Evolutionary conservation across 2,329 filamentous ascomycete species (phyloP).

Genomic region (Pestalotiopsis sp.): DNA sequence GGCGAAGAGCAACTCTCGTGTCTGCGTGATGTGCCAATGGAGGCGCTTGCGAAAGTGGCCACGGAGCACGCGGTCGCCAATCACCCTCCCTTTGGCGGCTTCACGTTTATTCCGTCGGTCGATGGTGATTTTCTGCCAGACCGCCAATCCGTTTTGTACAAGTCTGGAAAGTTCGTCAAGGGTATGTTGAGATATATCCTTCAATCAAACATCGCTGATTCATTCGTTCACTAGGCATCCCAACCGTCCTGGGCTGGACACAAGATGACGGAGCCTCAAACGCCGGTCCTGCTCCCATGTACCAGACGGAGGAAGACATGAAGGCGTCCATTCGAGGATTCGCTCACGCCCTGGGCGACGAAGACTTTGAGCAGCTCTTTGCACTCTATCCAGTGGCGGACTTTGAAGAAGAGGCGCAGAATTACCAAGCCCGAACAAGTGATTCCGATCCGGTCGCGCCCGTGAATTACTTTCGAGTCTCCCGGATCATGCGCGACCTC

Average conservation of each 20-base stretch:
- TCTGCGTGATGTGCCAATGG: neutral
- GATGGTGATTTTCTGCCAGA: constrained; percentile 31
- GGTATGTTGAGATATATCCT: constrained; percentile 2
- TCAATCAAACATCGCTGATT: neutral
- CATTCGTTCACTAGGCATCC: neutral
- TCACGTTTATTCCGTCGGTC: constrained; percentile 30
- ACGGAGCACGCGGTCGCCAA: neutral
- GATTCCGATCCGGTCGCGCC: constrained; percentile 21
- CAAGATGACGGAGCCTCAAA: constrained; percentile 32
- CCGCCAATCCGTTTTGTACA: constrained; percentile 25
- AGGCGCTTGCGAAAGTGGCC: neutral
- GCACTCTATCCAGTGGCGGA: constrained; percentile 27
- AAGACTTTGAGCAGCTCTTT: constrained; percentile 27
- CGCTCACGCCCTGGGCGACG: constrained; percentile 11
- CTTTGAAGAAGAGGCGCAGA: constrained; percentile 23
- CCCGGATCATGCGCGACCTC: constrained; percentile 25
- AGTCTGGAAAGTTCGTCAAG: constrained; percentile 23
- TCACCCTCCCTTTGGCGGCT: neutral
- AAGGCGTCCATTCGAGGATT: constrained; percentile 23
- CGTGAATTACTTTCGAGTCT: constrained; percentile 25
- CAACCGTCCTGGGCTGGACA: constrained; percentile 27
- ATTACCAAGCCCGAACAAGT: constrained; percentile 22
- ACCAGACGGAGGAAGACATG: constrained; percentile 27
- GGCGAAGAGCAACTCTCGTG: neutral
- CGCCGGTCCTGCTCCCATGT: constrained; percentile 22